Percentiles rank a stretch among this genome's conserved stretches.
Conservation (phyloP, 1,139 yeast genomes). For the Meyerozyma guilliermondii region DNA sequence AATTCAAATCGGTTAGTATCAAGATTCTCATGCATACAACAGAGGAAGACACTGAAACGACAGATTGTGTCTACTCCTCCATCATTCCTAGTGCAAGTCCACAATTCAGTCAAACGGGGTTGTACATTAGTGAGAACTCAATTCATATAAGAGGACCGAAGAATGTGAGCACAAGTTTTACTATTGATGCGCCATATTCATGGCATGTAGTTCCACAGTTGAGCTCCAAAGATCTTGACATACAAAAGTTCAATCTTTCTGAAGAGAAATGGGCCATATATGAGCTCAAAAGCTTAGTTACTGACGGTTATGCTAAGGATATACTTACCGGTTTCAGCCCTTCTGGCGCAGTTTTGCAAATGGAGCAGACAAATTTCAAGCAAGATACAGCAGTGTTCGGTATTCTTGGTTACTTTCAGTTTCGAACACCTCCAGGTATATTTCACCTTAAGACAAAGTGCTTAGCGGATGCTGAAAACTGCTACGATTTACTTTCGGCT, state of each 20-base stretch:
- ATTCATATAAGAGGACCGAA: slow-evolving; percentile 34
- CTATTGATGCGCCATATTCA: slow-evolving; percentile 51
- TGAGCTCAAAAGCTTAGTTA: slow-evolving; percentile 42
- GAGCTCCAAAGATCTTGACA: slow-evolving; percentile 2
- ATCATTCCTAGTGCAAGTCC: slow-evolving; percentile 33
- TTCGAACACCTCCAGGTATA: slow-evolving; percentile 63
- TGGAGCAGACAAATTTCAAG: background rate
- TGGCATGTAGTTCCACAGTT: slow-evolving; percentile 5
- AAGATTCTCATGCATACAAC: slow-evolving; percentile 58
- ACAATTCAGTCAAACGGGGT: slow-evolving; percentile 36
- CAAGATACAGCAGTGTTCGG: slow-evolving; percentile 68
- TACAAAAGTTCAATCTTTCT: background rate
- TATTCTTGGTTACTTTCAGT: slow-evolving; percentile 70
- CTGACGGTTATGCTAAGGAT: slow-evolving; percentile 71
- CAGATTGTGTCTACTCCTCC: slow-evolving; percentile 54
- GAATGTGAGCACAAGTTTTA: slow-evolving; percentile 49
- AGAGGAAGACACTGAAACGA: slow-evolving; percentile 24
- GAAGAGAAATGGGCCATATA: slow-evolving; percentile 9
- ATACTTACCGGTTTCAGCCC: slow-evolving; percentile 34
- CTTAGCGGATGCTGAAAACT: background rate
- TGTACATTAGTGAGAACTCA: slow-evolving; percentile 10
- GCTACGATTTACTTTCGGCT: background rate
- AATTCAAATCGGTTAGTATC: slow-evolving; percentile 42
- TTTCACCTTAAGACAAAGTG: slow-evolving; percentile 48
- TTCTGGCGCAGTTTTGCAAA: slow-evolving; percentile 45